Base-by-base conservation (phyloP, 331 rosid species). In the Malus hybrid region DNA sequence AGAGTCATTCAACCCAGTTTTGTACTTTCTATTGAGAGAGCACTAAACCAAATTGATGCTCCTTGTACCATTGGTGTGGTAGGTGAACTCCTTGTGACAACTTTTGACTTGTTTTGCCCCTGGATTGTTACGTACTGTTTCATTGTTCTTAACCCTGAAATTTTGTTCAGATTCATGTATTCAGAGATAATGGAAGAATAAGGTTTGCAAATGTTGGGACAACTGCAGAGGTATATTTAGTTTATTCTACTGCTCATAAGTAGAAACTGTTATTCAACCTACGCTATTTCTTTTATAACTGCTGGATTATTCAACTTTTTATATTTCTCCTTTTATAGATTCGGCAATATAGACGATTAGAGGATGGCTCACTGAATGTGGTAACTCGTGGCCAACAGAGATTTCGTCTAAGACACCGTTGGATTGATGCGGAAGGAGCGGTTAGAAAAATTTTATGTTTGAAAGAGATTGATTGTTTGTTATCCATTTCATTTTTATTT, bases 371-470 rank as follows among this genome's bases (percentile, higher is more conserved):
- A 24, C 81, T 94, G 65, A 94, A 94, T 78, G 89, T 92, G 75
- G 96, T 94, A 68, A 87, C 96, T 59, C 96, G 96, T 75, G 99
- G 97, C 76, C 96, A 90, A 82, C 97, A 92, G 77, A 80, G 99
- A 71, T 94, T 94, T 85, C 88, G 75, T 76, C 78, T 94, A 24
- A 87, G 80, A 73, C 90, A 92, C 59, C 80, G 79, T 75, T 92
- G 95, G 96, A 80, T 61, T 75, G 99, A 94, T 71, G 92, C 63
- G 74, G 99, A 90, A 59, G 88, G 96, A 90, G 92, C 79, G 91
- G 97, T 93, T 36, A 83, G 94, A 62, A 66, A 65, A 46, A 50
- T 57, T 64, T 82, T 73, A 15, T 46, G 59, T 70, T 81, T 78
- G 44, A 66, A 73, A 81, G 20, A 59, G 2, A 54, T 74, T 77